Conservation (phyloP, 768 basidiomycete species). For the Pisolithus sp. region DNA sequence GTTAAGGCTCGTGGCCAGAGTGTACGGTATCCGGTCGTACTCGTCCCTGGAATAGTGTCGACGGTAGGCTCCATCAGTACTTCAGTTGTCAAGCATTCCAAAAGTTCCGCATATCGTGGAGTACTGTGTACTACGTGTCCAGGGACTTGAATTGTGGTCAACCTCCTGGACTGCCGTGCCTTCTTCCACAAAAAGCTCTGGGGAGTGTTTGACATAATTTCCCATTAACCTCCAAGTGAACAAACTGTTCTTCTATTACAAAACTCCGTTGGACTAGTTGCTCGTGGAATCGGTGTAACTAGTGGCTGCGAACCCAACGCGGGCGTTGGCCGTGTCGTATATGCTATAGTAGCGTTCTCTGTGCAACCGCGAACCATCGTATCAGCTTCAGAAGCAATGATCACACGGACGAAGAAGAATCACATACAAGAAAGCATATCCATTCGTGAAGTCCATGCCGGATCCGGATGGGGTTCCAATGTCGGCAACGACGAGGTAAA, state of each 20-base stretch:
- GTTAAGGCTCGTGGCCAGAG: constrained; percentile 58
- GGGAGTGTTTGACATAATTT: constrained; percentile 78
- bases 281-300: constrained; percentile 19
- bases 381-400: neutral
- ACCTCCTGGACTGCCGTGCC: constrained; percentile 76
- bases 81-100: neutral
- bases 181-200: constrained; percentile 91
- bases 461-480: constrained; percentile 9
- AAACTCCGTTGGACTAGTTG: constrained; percentile 5
- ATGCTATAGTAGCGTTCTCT: constrained; percentile 40
- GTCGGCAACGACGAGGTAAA: constrained; percentile 27
- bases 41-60: constrained; percentile 88
- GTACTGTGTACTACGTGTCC: neutral
- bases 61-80: constrained; percentile 58
- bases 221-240: constrained; percentile 51
- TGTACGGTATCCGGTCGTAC: constrained; percentile 71
- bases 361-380: neutral
- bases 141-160: constrained; percentile 92
- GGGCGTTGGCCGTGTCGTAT: constrained; percentile 33
- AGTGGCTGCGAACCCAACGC: constrained; percentile 37
- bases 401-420: neutral
- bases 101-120: neutral
- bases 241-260: no score
- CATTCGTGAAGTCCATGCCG: constrained; percentile 20
- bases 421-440: constrained; percentile 17